Evolutionary conservation across 495 filamentous ascomycete species (phyloP).

Genomic region (Penicillium paradoxum): DNA sequence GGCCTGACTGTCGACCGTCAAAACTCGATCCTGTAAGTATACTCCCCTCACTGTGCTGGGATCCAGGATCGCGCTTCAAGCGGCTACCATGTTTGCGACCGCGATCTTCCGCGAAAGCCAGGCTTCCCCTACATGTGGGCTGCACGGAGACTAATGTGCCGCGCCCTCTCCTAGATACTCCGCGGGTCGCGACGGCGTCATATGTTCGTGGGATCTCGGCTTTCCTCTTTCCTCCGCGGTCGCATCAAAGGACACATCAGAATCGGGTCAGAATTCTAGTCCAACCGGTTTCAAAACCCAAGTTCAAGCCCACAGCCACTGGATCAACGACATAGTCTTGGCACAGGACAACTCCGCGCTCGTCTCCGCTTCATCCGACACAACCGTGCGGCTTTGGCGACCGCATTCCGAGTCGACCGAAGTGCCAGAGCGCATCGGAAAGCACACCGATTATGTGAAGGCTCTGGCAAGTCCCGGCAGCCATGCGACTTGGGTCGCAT

Average conservation of each 20-base stretch:
- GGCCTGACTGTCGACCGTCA: constrained; percentile 81
- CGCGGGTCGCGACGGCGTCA: constrained; percentile 88
- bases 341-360: constrained; percentile 76
- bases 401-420: constrained; percentile 66
- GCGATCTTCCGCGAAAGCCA: not conserved
- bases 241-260: constrained; percentile 30
- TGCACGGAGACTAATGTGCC: constrained; percentile 21
- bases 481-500: constrained; percentile 83
- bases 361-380: constrained; percentile 91
- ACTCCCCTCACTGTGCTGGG: not conserved
- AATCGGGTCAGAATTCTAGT: constrained; percentile 23
- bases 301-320: constrained; percentile 97
- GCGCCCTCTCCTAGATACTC: constrained; percentile 64
- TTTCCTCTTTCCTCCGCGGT: constrained; percentile 37
- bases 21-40: constrained; percentile 77
- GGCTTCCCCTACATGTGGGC: constrained; percentile 7
- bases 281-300: constrained; percentile 75
- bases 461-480: constrained; percentile 72
- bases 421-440: constrained; percentile 76
- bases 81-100: not conserved
- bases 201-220: constrained; percentile 92
- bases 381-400: constrained; percentile 91
- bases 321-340: constrained; percentile 96
- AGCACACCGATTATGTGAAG: constrained; percentile 95
- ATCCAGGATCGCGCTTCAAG: not conserved